Evolutionary conservation across 495 filamentous ascomycete genomes (phyloP).

Genomic region (Astrocystis sublimbata): DNA sequence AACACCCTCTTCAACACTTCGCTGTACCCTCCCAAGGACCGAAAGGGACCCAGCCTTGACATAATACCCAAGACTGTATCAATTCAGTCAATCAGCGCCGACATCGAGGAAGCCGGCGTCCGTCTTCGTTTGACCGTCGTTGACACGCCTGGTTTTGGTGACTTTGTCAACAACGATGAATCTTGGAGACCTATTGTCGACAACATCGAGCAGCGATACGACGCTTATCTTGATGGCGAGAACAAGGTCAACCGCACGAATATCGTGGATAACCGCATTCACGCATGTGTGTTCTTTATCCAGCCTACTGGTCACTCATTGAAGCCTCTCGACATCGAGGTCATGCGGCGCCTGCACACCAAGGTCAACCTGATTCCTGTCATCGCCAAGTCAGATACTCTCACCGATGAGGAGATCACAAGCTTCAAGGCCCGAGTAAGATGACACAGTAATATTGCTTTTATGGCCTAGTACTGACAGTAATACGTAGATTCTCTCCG

Average conservation of each 20-base stretch:
- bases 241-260: slow-evolving; percentile 99
- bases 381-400: slow-evolving; percentile 96
- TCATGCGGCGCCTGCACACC: slow-evolving; percentile 98
- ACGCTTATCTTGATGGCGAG: slow-evolving; percentile 96
- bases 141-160: slow-evolving; percentile 96
- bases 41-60: slow-evolving; percentile 92
- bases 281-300: slow-evolving; percentile 99
- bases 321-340: slow-evolving; percentile 98
- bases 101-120: slow-evolving; percentile 98
- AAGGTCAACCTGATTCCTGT: slow-evolving; percentile 99
- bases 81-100: slow-evolving; percentile 97
- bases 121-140: slow-evolving; percentile 96
- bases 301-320: slow-evolving; percentile 98
- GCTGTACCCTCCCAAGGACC: slow-evolving; percentile 97
- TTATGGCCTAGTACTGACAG: slow-evolving; percentile 19
- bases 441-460: slow-evolving; percentile 15
- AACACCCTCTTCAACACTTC: slow-evolving; percentile 99
- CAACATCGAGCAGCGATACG: slow-evolving; percentile 98
- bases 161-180: slow-evolving; percentile 99
- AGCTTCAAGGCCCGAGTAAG: slow-evolving; percentile 93
- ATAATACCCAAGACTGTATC: slow-evolving; percentile 99
- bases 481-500: slow-evolving; percentile 78
- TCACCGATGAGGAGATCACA: slow-evolving; percentile 94
- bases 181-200: slow-evolving; percentile 98
- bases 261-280: slow-evolving; percentile 97